Evolutionary conservation across 805 yeast species (phyloP), one percentile per base, ranked within the genome.

Genomic region (Nakazawaea pomicola): DNA sequence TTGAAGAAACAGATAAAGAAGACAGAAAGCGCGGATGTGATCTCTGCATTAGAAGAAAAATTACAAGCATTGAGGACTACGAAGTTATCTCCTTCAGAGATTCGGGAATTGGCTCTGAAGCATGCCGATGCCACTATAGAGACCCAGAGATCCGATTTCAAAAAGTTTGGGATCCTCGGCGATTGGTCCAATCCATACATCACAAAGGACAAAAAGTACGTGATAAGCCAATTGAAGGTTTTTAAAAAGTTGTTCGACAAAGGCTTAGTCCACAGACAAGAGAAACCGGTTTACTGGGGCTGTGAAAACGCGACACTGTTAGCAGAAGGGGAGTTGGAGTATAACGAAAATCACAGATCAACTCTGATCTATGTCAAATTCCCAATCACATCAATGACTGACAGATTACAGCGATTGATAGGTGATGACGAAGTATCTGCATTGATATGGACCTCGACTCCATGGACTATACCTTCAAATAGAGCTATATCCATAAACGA

Each of bases 211-310:
- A 77, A 74, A 44, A 65, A 67, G 4, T 93, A 80, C 58, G 97
- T 91, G 49, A 64, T 79, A 2, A 68, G 80, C 31, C 98, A 93
- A 57, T 65, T 93, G 47, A 60, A 68, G 21, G 72, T 89, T 0
- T 91, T 93, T 58, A 69, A 75, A 41, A 64, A 69, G 44, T 67
- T 93, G 64, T 68, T 86, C 49, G 69, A 72, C 28, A 74, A 72
- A 36, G 83, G 84, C 0, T 63, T 91, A 34, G 76, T 93, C 29
- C 80, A 79, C 38, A 72, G 98, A 52, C 95, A 90, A 55, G 77
- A 83, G 52, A 89, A 89, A 56, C 99, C 99, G 0, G 98, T 95
- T 1, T 93, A 83, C 70, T 93, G 98, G 97, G 95, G 97, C 1
- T 82, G 91, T 47, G 96, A 90, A 54, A 86, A 95, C 2, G 75